These are phyloP conservation scores for Cucurbita maxima DNA, from an alignment of 306 rosid species.

Conservation along the genomic window DNA sequence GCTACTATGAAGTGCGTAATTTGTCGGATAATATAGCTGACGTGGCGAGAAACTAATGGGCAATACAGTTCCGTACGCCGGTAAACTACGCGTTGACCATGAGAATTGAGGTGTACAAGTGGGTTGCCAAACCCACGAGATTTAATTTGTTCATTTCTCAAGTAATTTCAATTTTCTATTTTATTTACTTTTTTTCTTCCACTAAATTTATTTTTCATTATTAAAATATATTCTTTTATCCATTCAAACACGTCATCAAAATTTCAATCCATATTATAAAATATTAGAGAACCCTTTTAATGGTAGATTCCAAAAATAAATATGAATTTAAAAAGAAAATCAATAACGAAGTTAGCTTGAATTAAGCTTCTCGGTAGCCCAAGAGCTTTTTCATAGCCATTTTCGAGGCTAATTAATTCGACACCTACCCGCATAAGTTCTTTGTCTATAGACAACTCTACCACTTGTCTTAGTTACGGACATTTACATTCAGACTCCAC, in stretches of 20 bases:
- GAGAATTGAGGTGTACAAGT: background rate
- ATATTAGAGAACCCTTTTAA: too few relatives aligned
- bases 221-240: too few relatives aligned
- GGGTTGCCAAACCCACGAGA: background rate
- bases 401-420: too few relatives aligned
- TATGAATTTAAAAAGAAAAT: too few relatives aligned
- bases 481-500: background rate
- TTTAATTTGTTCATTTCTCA: background rate
- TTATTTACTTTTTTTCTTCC: too few relatives aligned
- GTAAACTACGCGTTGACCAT: slow-evolving; percentile 1
- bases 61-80: background rate
- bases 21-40: background rate
- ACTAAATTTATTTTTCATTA: too few relatives aligned
- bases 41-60: background rate
- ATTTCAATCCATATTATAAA: too few relatives aligned
- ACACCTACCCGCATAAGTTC: background rate
- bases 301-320: too few relatives aligned
- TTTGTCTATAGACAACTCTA: background rate
- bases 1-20: background rate
- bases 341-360: too few relatives aligned
- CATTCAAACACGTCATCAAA: too few relatives aligned
- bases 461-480: background rate
- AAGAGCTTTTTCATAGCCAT: too few relatives aligned
- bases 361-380: too few relatives aligned
- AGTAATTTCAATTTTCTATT: background rate